Conservation (phyloP, 768 basidiomycete species). For the Pilatotrama ljubarskyi region DNA sequence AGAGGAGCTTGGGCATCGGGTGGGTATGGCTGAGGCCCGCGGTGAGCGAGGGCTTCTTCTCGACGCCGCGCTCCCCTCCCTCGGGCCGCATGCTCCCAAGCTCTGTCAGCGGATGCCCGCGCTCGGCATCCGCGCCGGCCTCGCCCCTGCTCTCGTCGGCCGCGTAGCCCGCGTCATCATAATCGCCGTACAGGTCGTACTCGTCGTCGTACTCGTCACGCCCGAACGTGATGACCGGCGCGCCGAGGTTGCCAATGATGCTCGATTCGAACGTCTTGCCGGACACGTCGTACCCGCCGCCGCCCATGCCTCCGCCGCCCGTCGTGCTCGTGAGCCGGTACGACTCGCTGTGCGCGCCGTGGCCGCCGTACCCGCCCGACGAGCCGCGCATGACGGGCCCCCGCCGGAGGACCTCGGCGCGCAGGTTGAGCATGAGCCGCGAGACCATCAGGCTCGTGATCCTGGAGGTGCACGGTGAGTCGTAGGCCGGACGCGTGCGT, state of each 20-base stretch:
- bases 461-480: neutral
- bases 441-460: constrained; percentile 28
- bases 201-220: constrained; percentile 72
- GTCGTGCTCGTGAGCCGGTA: constrained; percentile 2
- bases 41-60: constrained; percentile 10
- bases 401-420: constrained; percentile 18
- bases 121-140: neutral
- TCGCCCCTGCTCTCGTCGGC: neutral
- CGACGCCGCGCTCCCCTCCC: neutral
- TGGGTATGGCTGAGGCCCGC: neutral
- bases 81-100: neutral
- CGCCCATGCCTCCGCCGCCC: no score
- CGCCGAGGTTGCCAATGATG: constrained; percentile 26
- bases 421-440: constrained; percentile 26
- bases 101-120: neutral
- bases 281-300: neutral
- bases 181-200: constrained; percentile 4
- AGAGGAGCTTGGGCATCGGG: neutral
- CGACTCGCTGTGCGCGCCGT: neutral
- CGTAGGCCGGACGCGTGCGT: no score
- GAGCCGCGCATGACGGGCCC: constrained; percentile 12
- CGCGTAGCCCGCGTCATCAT: neutral
- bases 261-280: constrained; percentile 16
- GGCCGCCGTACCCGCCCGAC: neutral
- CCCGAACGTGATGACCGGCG: constrained; percentile 19